These are phyloP conservation scores for Vitis rotundifolia DNA, from an alignment of 164 flowering plant genomes.

Conservation along the genomic window DNA sequence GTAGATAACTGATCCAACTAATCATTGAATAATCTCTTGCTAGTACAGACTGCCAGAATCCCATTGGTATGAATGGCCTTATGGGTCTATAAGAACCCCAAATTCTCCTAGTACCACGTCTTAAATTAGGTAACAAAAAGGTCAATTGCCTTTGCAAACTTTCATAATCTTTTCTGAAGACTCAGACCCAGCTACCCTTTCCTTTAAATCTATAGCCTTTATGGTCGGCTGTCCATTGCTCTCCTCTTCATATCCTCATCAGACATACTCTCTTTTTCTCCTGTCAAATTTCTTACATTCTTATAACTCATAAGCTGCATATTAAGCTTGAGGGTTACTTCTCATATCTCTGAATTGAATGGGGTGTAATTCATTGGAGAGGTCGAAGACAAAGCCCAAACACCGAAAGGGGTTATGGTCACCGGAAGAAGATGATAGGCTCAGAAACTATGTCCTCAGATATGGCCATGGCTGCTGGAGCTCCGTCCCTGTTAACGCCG, in stretches of 20 bases:
- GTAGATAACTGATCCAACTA: no score
- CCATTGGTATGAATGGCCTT: no score
- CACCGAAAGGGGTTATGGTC: conserved; percentile 90
- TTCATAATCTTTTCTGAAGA: not conserved
- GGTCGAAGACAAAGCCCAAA: conserved; percentile 41
- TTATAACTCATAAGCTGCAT: no score
- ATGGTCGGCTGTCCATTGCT: conserved; percentile 9
- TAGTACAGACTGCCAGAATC: no score
- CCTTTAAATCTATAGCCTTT: conserved; percentile 10
- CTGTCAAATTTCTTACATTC: not conserved
- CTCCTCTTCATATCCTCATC: not conserved
- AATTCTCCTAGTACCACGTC: no score
- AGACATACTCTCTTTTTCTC: conserved; percentile 5
- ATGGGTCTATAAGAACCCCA: no score
- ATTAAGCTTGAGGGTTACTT: no score
- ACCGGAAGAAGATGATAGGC: conserved; percentile 83
- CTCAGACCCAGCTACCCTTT: conserved; percentile 15
- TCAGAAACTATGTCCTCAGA: conserved; percentile 50
- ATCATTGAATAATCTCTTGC: no score
- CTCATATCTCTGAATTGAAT: conserved; percentile 18
- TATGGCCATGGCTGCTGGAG: conserved; percentile 91
- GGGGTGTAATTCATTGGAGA: conserved; percentile 50
- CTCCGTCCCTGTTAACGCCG: conserved; percentile 71
- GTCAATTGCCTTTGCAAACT: no score
- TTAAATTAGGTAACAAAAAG: no score